Base-by-base conservation (phyloP, 768 basidiomycete species). In the Hygrophoropsis aurantiaca region DNA sequence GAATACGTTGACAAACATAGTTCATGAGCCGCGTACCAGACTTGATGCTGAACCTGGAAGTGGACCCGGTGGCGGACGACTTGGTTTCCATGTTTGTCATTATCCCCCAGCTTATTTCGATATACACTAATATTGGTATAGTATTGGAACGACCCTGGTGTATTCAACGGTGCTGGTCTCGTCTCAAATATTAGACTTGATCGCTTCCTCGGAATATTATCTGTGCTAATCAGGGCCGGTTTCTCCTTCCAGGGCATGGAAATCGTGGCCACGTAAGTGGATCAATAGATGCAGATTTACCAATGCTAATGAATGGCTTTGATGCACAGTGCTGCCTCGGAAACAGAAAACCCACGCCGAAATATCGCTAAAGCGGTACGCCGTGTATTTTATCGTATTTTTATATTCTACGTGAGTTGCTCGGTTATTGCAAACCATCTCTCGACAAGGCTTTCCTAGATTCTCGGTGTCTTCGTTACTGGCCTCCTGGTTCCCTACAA, bases 361-460 rank as follows among this genome's bases (percentile, higher is more conserved):
- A 89, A 88, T 57, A 87, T 93, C 51, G 70, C 80, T 8, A 87
- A 84, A 59, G 87, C 89, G 20, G 79, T 88, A 24, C 73, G 77
- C 19, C 73, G 85, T 26, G 88, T 90, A 3, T 90, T 90, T 65
- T 87, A 80, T 69, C 83, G 91, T 52, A 90, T 94, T 56, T 53
- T 84, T 9, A 53, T 89, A 21, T 91, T 91, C 75, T 91, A 90
- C 54, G 79, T 81, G 52, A 47, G 77, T 59, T 24, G 20, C 7
- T 4, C 5, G 49, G n/a, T n/a, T n/a, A 21, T 40, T 35, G 11
- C 13, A 40, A 15, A 30, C 11, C 2, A 3, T 19, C 26, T 42
- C 20, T 34, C 5, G 15, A 26, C 11, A 19, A 36, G 27, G 42
- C n/a, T 35, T 37, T 7, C 20, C 13, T 30, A 84, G 80, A 74